Base-by-base conservation (phyloP, 2,329 filamentous ascomycete genomes). In the Ophiostoma tasmaniense region DNA sequence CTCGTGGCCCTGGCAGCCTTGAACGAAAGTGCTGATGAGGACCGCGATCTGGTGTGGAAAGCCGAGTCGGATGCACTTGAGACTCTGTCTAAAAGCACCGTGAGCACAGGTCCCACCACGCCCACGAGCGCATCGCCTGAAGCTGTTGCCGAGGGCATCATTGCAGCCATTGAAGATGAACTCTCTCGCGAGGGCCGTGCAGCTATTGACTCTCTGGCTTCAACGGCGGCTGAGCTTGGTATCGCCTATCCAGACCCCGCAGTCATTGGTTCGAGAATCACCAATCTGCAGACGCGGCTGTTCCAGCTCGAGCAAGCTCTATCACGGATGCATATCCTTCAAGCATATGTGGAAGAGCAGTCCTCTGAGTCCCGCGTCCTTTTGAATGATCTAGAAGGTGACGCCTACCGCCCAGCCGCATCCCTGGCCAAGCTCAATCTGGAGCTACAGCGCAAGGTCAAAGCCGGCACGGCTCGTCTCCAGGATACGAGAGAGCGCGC, bases 21-120 rank as follows among this genome's bases (percentile, higher is more conserved):
- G 59, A 96, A 95, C 76, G 93, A 97, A 75, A 80, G 85, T 14
- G 90, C 90, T 6, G 90, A 93, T 72, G 90, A 93, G 74, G 88
- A 91, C 73, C 82, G 83, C 20, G 80, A 81, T 2, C 78, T 89
- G 1, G 74, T 91, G 11, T 80, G 84, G 35, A 80, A 81, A 25
- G 79, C 89, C 20, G 88, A 92, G 73, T 81, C 83, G 45, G 80
- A 83, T 37, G 85, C 88, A 1, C 78, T 92, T 4, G 78, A 81
- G 17, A 83, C 87, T 69, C 75, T 89, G 11, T 14, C 25, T n/a
- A 28, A 35, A 42, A 14, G 35, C 1, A 20, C 64, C 6, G 7
- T 22, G 50, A n/a, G 20, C n/a, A 25, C n/a, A 22, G 11, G 25
- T 39, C 33, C 72, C 11, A 62, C 55, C 13, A 7, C 28, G 7